A percentile compares a stretch with the other conserved stretches of the same genome.
phyloP scores from a whole-genome alignment of 257 asterid genomes.

The Rauvolfia tetraphylla region DNA sequence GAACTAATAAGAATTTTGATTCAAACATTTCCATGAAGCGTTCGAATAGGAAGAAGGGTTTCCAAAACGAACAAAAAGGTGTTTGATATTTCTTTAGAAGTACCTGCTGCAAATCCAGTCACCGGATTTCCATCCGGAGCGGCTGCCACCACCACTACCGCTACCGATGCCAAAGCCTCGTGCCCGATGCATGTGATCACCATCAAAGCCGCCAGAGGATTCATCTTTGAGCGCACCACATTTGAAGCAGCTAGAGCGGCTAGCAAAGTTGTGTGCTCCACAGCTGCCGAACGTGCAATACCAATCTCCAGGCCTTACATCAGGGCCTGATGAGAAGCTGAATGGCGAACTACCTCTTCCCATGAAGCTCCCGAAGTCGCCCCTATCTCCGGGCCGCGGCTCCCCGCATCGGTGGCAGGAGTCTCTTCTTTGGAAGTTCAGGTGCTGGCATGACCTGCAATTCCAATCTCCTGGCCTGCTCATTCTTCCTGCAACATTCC shows the following conservation, averaged over 20 bases:
- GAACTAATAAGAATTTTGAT: neutral
- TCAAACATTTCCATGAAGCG: too few species aligned
- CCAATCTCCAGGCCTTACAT: conserved; percentile 99
- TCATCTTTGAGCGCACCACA: conserved; percentile 92
- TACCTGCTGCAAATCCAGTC: conserved; percentile 97
- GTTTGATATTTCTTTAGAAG: neutral
- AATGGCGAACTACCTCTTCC: conserved; percentile 48
- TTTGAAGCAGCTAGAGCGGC: conserved; percentile 97
- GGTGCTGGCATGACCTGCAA: conserved; percentile 95
- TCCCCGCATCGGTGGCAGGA: conserved; percentile 95
- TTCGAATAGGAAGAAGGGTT: too few species aligned
- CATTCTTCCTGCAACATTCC: conserved; percentile 34
- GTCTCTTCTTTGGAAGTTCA: conserved; percentile 90
- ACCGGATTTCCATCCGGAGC: conserved; percentile 95
- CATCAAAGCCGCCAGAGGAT: conserved; percentile 35
- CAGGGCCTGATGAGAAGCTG: conserved; percentile 68
- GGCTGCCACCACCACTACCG: conserved; percentile 30
- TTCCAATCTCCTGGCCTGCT: conserved; percentile 99
- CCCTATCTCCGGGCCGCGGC: conserved; percentile 59
- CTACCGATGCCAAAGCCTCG: conserved; percentile 31
- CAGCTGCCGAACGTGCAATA: conserved; percentile 75
- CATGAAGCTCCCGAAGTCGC: conserved; percentile 35
- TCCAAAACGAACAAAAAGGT: neutral
- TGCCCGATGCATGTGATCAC: conserved; percentile 36
- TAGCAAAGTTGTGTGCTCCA: conserved; percentile 97